Conservation (phyloP, 768 basidiomycete genomes). For the Plicaturopsis crispa region DNA sequence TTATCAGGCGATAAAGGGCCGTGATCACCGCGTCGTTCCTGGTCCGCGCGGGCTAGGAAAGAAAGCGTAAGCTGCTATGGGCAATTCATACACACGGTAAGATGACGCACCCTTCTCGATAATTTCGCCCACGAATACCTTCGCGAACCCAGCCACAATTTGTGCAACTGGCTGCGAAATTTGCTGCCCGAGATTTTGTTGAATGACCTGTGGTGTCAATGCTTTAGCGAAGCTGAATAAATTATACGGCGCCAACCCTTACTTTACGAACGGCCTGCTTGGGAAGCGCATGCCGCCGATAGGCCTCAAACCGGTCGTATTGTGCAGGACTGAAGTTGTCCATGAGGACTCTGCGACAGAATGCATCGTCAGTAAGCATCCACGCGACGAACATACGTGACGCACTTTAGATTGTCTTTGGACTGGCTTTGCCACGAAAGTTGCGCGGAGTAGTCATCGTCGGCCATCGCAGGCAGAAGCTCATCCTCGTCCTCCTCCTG, state of each 20-base stretch:
- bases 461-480: conserved; percentile 76
- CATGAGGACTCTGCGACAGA: conserved; percentile 63
- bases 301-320: conserved; percentile 86
- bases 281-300: conserved; percentile 74
- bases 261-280: conserved; percentile 82
- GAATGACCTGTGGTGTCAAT: conserved; percentile 54
- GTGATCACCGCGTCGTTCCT: conserved; percentile 59
- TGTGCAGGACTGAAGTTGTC: conserved; percentile 80
- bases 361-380: background rate
- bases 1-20: conserved; percentile 86
- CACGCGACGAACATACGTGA: conserved; percentile 6
- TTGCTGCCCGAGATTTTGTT: conserved; percentile 72
- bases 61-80: conserved; percentile 5
- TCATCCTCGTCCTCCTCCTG: conserved; percentile 66
- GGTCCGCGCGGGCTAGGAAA: conserved; percentile 63
- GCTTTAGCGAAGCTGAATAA: background rate
- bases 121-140: conserved; percentile 91
- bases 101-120: conserved; percentile 67
- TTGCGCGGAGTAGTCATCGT: conserved; percentile 83
- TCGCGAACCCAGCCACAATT: conserved; percentile 82
- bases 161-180: conserved; percentile 85
- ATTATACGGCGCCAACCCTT: conserved; percentile 6
- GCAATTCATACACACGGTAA: background rate
- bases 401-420: conserved; percentile 79
- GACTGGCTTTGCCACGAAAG: conserved; percentile 81